A percentile compares a stretch with the other conserved stretches of the same genome.
Conservation (phyloP, 2,329 filamentous ascomycete species). For the Ophiostoma australiae region DNA sequence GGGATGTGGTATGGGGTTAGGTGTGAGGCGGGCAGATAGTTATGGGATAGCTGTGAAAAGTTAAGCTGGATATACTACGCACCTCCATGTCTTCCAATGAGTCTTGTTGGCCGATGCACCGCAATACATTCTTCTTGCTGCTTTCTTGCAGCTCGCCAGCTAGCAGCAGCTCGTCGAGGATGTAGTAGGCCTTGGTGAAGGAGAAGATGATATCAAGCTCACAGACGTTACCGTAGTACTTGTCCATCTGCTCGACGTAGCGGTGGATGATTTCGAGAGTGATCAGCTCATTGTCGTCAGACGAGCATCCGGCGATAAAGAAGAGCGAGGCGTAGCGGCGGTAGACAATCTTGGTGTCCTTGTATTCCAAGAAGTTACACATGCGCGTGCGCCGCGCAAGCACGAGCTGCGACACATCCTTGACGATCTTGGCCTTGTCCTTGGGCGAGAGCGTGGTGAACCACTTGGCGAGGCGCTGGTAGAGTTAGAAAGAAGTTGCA, state of each 20-base stretch:
- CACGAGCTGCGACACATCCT: slow-evolving; percentile 97
- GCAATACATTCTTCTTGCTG: slow-evolving; percentile 97
- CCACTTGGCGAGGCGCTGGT: slow-evolving; percentile 95
- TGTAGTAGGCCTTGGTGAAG: slow-evolving; percentile 99
- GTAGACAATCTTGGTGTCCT: slow-evolving; percentile 98
- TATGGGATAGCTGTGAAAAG: background rate
- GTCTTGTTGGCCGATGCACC: slow-evolving; percentile 95
- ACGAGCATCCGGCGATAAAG: slow-evolving; percentile 96
- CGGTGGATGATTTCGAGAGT: slow-evolving; percentile 98
- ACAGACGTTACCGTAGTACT: slow-evolving; percentile 99
- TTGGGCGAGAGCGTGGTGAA: slow-evolving; percentile 96
- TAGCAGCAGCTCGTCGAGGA: slow-evolving; percentile 89
- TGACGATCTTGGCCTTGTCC: slow-evolving; percentile 99
- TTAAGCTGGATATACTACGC: slow-evolving; percentile 37
- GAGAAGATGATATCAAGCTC: slow-evolving; percentile 99
- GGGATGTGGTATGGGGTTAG: background rate
- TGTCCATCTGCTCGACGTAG: slow-evolving; percentile 99
- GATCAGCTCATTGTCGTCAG: slow-evolving; percentile 97
- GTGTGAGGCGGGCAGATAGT: background rate
- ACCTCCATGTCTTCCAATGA: slow-evolving; percentile 99
- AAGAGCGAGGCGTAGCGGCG: slow-evolving; percentile 97
- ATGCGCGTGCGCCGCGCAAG: slow-evolving; percentile 93
- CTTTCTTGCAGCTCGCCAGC: slow-evolving; percentile 98
- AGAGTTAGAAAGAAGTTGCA: background rate
- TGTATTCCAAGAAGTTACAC: slow-evolving; percentile 99